Evolutionary conservation across 139 green algal species (phyloP), one percentile per base, ranked within the genome.

Genomic region (Pleodorina starrii): DNA sequence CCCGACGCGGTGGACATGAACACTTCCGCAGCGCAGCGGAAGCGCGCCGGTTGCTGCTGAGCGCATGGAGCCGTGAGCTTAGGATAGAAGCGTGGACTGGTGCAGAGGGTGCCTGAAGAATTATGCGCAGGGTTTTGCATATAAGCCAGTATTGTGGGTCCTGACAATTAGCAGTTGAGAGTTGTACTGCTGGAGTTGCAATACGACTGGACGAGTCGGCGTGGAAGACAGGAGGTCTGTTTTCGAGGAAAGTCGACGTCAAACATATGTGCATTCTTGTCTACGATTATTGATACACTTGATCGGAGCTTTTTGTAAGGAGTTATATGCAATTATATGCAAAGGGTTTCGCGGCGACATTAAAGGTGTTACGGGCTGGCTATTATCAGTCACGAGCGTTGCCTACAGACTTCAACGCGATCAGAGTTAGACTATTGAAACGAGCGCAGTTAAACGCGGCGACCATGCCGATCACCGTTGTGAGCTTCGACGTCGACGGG

Each of bases 1-100:
- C 97, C 97, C 12, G 97, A 99, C 51, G 98, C 96, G 0, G 95
- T 99, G 68, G 97, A 99, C 91, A 94, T 99, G 89, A 98, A 97
- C 79, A 95, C 95, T 0, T 73, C 90, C 2, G 90, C 93, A 16
- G 79, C 78, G 16, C 86, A 94, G 44, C 93, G 92, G 63, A 93
- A 94, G 89, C 90, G 89, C 27, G 86, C 89, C 0, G 91, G 86
- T 42, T 99, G 97, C 94, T 98, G 96, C 93, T 97, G 66, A 94
- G 35, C 10, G 54, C 35, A 17, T 76, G 57, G 57, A 32, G 35
- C 17, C 29, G 1, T 35, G 27, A 35, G 79, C 46, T 63, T 57
- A 25, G 42, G 40, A 21, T 32, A 9, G 5, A 25, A 25, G 5
- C 54, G 29, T 66, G 54, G 25, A 32, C 29, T 4, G 12, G n/a